These are phyloP conservation scores for Heracleum sosnowskyi DNA, from an alignment of 129 eudicot genomes.

Conservation along the genomic window DNA sequence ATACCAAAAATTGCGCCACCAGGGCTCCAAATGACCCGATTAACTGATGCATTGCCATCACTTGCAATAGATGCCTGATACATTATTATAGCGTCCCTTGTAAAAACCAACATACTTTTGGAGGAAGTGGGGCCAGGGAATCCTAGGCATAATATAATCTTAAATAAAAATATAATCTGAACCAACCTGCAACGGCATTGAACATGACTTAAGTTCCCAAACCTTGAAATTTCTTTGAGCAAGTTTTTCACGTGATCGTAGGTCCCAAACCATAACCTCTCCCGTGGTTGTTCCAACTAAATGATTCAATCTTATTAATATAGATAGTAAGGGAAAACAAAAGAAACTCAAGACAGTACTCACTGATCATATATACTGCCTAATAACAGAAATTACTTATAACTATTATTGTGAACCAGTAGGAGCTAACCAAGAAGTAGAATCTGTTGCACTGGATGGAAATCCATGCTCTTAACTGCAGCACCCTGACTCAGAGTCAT, in stretches of 20 bases:
- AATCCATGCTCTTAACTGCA: conserved; percentile 69
- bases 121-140: background rate
- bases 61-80: conserved; percentile 50
- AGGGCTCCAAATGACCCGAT: conserved; percentile 78
- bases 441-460: conserved; percentile 71
- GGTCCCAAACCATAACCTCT: conserved; percentile 66
- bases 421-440: conserved; percentile 68
- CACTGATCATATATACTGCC: conserved; percentile 2
- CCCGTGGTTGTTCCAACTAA: conserved; percentile 72
- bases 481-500: conserved; percentile 70
- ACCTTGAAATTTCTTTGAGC: conserved; percentile 62
- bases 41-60: conserved; percentile 58
- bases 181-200: conserved; percentile 64
- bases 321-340: background rate
- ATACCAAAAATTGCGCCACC: conserved; percentile 72
- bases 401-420: conserved; percentile 6
- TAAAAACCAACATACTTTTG: background rate
- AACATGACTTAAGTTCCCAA: conserved; percentile 52
- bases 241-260: conserved; percentile 57
- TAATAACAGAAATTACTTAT: background rate
- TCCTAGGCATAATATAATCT: background rate
- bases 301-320: conserved; percentile 3
- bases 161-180: background rate
- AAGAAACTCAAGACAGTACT: conserved; percentile 1
- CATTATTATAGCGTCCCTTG: conserved; percentile 3